These are phyloP conservation scores for Blastobotrys terrestris DNA, from an alignment of 805 yeast genomes.

Conservation along the genomic window DNA sequence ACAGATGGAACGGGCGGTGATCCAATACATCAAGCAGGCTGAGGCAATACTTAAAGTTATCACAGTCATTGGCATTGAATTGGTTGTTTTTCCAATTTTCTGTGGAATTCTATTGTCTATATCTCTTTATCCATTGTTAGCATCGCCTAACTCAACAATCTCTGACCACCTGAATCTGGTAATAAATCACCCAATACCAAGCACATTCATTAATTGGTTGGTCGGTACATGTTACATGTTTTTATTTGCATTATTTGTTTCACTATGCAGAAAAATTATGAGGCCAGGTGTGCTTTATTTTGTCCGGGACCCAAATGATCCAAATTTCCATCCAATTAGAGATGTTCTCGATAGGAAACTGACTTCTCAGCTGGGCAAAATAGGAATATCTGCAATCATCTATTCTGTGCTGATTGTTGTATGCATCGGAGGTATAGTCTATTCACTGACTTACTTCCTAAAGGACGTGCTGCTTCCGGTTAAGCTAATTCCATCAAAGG, in stretches of 20 bases:
- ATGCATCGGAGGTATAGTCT: constrained; percentile 67
- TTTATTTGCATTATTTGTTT: constrained; percentile 75
- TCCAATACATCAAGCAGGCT: constrained; percentile 19
- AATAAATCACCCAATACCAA: constrained; percentile 20
- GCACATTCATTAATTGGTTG: constrained; percentile 46
- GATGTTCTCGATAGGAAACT: constrained; percentile 81
- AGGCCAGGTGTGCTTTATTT: constrained; percentile 88
- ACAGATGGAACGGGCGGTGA: constrained; percentile 6
- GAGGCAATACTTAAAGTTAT: constrained; percentile 66
- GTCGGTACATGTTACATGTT: constrained; percentile 84
- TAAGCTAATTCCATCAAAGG: constrained; percentile 24
- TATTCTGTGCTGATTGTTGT: constrained; percentile 51
- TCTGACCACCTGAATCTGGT: constrained; percentile 6
- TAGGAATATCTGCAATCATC: constrained; percentile 64
- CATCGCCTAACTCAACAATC: constrained; percentile 10
- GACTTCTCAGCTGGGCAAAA: constrained; percentile 62
- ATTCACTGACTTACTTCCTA: constrained; percentile 34
- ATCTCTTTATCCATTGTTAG: constrained; percentile 54
- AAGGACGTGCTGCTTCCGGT: constrained; percentile 21
- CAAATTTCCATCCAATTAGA: constrained; percentile 76
- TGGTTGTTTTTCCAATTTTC: constrained; percentile 76
- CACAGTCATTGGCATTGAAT: constrained; percentile 66
- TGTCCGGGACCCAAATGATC: constrained; percentile 92
- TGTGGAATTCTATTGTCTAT: constrained; percentile 77
- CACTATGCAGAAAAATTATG: constrained; percentile 71